A percentile compares a stretch with the other conserved stretches of the same genome.
Evolutionary conservation across 2,329 filamentous ascomycete species (phyloP).

Genomic region (Emmonsiellopsis sp.): DNA sequence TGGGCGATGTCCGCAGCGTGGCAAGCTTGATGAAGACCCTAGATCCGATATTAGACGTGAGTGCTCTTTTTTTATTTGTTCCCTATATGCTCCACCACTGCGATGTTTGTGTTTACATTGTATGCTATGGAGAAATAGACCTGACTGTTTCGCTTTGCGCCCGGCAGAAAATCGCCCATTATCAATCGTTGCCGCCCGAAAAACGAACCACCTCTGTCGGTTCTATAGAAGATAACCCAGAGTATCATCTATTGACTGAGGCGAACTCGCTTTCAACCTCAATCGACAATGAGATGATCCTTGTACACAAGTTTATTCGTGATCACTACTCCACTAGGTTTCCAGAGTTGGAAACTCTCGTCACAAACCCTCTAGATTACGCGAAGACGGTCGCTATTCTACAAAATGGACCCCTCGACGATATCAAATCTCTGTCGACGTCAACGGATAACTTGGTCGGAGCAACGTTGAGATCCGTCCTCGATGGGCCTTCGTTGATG

Average conservation of each 20-base stretch:
- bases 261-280: constrained; percentile 84
- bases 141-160: constrained; percentile 50
- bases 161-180: constrained; percentile 68
- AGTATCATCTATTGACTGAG: constrained; percentile 79
- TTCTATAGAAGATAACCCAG: constrained; percentile 83
- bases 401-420: constrained; percentile 82
- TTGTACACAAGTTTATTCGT: constrained; percentile 92
- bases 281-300: constrained; percentile 84
- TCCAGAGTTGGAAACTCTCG: constrained; percentile 80
- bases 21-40: constrained; percentile 72
- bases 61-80: constrained; percentile 26
- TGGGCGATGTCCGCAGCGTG: constrained; percentile 71
- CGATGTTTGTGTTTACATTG: constrained; percentile 54
- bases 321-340: constrained; percentile 94
- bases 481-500: constrained; percentile 88
- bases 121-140: constrained; percentile 44
- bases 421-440: constrained; percentile 69
- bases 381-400: constrained; percentile 90
- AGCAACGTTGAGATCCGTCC: constrained; percentile 63
- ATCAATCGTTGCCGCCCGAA: constrained; percentile 58
- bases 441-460: constrained; percentile 71
- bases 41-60: constrained; percentile 72
- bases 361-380: constrained; percentile 89
- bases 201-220: constrained; percentile 59
- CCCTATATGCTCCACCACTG: constrained; percentile 15